Conservation (phyloP, 495 filamentous ascomycete genomes). For the Penicillium goetzii region DNA sequence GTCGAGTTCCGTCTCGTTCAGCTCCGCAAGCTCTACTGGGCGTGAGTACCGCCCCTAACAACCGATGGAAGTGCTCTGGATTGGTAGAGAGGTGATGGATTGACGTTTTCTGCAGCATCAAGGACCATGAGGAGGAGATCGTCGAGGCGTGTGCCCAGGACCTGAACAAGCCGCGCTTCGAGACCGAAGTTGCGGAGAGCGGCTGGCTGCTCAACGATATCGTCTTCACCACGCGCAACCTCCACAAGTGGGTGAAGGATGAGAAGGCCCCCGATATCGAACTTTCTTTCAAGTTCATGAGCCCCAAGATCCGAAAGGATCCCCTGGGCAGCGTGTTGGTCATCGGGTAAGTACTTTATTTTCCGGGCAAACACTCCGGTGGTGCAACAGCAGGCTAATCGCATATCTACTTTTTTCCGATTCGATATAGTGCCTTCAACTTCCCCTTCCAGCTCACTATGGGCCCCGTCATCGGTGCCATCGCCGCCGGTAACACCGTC, state of each 20-base stretch:
- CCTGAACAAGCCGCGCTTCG: conserved; percentile 71
- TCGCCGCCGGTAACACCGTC: conserved; percentile 86
- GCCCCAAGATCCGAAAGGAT: conserved; percentile 82
- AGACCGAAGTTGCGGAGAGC: conserved; percentile 70
- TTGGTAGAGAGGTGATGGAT: background rate
- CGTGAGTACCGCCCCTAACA: conserved; percentile 43
- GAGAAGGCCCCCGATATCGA: conserved; percentile 73
- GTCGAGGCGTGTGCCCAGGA: conserved; percentile 73
- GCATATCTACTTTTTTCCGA: background rate
- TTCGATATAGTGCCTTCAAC: conserved; percentile 71
- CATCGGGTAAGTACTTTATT: conserved; percentile 64
- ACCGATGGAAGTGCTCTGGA: background rate
- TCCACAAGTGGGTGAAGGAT: conserved; percentile 82
- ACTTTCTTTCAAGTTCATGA: conserved; percentile 65
- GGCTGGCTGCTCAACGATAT: conserved; percentile 78
- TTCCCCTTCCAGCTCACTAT: conserved; percentile 83
- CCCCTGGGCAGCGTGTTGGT: conserved; percentile 82
- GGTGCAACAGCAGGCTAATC: conserved; percentile 14
- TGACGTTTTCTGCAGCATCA: conserved; percentile 50
- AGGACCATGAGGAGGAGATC: conserved; percentile 72
- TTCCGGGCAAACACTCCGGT: background rate
- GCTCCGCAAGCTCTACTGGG: conserved; percentile 94
- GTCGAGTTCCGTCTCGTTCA: conserved; percentile 81
- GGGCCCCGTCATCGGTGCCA: conserved; percentile 83
- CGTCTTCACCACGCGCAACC: conserved; percentile 70